Evolutionary conservation across 2,329 filamentous ascomycete species (phyloP).

Genomic region (Emergomyces africanus): DNA sequence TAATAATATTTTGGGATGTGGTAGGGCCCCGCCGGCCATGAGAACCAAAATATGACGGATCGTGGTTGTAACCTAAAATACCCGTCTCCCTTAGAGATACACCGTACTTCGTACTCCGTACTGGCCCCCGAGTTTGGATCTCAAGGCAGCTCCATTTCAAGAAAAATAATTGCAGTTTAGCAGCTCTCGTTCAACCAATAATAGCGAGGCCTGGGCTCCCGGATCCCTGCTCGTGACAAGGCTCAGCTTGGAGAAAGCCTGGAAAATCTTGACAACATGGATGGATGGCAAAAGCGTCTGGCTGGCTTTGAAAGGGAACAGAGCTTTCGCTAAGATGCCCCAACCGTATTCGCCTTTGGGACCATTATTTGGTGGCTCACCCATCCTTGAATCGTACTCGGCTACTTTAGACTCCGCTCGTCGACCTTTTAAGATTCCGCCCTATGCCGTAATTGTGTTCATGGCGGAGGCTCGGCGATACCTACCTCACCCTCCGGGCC

Average conservation of each 20-base stretch:
- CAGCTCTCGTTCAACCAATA: neutral
- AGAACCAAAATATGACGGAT: no score
- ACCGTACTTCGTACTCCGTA: no score
- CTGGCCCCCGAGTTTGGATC: no score
- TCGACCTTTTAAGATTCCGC: neutral
- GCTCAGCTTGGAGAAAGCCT: neutral
- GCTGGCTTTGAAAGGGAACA: no score
- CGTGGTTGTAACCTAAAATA: no score
- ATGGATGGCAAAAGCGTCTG: neutral
- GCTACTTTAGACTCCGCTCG: neutral
- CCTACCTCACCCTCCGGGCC: neutral
- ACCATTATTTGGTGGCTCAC: neutral
- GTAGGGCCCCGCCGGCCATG: no score
- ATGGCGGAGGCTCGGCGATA: neutral
- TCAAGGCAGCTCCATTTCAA: neutral
- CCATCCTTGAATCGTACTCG: neutral
- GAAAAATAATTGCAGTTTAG: neutral
- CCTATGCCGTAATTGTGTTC: neutral
- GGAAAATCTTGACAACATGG: neutral
- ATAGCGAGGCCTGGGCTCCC: neutral
- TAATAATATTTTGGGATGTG: no score
- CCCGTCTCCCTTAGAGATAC: neutral
- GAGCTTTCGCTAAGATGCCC: neutral
- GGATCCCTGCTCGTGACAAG: neutral
- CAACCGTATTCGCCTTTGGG: neutral